Base-by-base conservation (phyloP, 306 rosid species). In the Cicer bijugum region DNA sequence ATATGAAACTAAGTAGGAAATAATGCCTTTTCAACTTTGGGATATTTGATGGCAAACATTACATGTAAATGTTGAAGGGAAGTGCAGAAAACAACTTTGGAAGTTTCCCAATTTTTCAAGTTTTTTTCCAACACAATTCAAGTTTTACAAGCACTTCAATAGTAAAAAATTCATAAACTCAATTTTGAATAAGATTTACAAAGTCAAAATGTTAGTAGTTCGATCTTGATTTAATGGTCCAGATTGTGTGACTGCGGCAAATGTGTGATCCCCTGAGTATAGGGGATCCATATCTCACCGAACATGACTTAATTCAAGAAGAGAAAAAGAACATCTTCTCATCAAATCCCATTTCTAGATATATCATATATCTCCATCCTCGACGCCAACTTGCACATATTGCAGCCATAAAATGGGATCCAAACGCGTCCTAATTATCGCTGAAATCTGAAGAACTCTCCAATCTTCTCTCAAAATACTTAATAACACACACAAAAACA, bases 81-180 rank as follows among this genome's bases (percentile, higher is more conserved):
- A 75, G 28, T 45, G 17, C 53, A 72, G 64, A 23, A 46, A 52
- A 12, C 10, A 75, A 63, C 42, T 4, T 12, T 16, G 7, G 6
- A 52, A 52, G 57, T 33, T 66, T 63, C 47, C 11, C 43, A 33
- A 67, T 71, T 79, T 62, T 69, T 74, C 68, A 28, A 28, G 17
- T 53, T 64, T 5, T 75, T 63, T 56, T 4, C 40, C 40, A 74
- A 8, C 51, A 58, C 71, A 46, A 45, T 63, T 40, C 10, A 42
- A 42, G 8, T 42, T 42, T 42, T 28, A 28, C 4, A 28, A 28
- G 35, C 5, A 4, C 35, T 28, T 28, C 35, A 28, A 28, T 28
- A 28, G 35, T 28, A 28, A 28, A 28, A 28, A 28, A 28, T 28
- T 28, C 35, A 28, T 28, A 28, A 28, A 28, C 35, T 28, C 35